These are phyloP conservation scores for Lagenidium sp. DNA, from an alignment of 352 stramenopile species.

Conservation along the genomic window DNA sequence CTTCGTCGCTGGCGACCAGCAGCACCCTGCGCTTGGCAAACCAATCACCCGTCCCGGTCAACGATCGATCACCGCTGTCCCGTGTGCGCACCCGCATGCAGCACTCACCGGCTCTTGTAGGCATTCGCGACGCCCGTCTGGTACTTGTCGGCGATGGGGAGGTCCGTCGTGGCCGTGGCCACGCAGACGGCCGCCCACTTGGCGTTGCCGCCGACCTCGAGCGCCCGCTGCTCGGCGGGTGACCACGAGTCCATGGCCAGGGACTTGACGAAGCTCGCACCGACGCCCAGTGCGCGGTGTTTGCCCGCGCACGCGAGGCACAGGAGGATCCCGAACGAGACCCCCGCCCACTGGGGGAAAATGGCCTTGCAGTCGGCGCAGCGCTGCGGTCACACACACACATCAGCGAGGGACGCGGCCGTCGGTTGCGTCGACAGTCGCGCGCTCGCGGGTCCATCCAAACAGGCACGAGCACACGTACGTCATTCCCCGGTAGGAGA, in stretches of 20 bases:
- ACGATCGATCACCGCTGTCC: no score
- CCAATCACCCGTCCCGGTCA: no score
- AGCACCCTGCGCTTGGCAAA: no score
- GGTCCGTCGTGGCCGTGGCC: constrained; percentile 29
- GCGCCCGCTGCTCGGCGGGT: constrained; percentile 25
- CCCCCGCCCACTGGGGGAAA: constrained; percentile 74
- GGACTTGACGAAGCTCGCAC: constrained; percentile 81
- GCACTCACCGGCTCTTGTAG: constrained; percentile 37
- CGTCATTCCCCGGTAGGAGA: constrained; percentile 65
- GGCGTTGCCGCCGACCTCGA: constrained; percentile 73
- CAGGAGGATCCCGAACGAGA: constrained; percentile 78
- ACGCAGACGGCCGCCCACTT: constrained; percentile 75
- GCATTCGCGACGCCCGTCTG: constrained; percentile 41
- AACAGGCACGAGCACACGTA: constrained; percentile 14
- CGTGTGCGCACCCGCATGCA: no score
- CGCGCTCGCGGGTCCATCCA: no score
- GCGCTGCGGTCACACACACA: constrained; percentile 25
- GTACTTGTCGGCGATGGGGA: constrained; percentile 55
- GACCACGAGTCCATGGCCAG: constrained; percentile 75
- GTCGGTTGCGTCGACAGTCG: no score
- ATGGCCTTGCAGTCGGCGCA: constrained; percentile 76
- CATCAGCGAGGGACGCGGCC: neutral
- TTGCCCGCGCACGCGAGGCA: constrained; percentile 67
- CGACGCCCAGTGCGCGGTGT: constrained; percentile 73
- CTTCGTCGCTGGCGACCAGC: constrained; percentile 5